These are phyloP conservation scores for Lunularia cruciata DNA, from an alignment of 225 moss, liverwort and hornwort species.

Conservation along the genomic window DNA sequence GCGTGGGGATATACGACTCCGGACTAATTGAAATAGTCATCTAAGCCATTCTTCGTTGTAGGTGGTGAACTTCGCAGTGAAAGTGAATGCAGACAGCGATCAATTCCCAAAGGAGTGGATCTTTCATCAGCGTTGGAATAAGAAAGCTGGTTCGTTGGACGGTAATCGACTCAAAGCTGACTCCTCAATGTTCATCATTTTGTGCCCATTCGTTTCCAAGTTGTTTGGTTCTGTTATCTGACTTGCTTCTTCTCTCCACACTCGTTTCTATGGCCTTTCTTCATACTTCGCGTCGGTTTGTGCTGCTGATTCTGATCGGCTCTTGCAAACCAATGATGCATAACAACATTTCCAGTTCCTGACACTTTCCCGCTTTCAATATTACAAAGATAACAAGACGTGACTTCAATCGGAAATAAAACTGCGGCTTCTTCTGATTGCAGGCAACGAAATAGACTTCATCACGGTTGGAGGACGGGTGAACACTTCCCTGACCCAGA, in stretches of 20 bases:
- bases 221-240: background rate
- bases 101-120: conserved; percentile 63
- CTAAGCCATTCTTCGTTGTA: conserved; percentile 17
- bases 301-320: background rate
- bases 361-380: no score
- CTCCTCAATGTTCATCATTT: background rate
- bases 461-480: conserved; percentile 24
- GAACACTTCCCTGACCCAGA: background rate
- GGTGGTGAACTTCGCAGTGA: conserved; percentile 63
- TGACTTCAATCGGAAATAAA: no score
- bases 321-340: no score
- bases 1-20: no score
- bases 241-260: background rate
- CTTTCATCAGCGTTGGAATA: conserved; percentile 72
- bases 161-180: conserved; percentile 29
- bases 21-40: no score
- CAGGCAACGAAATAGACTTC: conserved; percentile 26
- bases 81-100: conserved; percentile 62
- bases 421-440: background rate
- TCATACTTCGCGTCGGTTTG: background rate
- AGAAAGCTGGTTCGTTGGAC: conserved; percentile 57
- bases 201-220: background rate
- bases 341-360: no score
- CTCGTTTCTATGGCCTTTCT: background rate
- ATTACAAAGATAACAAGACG: no score